Conservation (phyloP, 2,329 filamentous ascomycete genomes). For the Hypoxylon sp. region DNA sequence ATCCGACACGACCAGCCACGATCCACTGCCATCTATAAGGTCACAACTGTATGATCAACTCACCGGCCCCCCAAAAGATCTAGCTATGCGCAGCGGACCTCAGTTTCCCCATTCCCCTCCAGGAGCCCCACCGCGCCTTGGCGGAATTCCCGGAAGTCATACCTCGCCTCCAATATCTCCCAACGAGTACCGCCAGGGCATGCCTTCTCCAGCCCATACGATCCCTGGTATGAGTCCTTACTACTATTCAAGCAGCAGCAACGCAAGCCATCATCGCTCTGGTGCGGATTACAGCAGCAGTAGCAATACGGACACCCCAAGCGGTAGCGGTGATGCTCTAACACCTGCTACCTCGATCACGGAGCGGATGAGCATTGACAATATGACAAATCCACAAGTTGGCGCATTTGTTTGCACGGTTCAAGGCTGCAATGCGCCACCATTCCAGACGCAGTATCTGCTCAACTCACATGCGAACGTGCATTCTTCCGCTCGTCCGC, state of each 20-base stretch:
- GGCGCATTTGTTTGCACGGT: constrained; percentile 70
- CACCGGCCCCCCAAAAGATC: constrained; percentile 52
- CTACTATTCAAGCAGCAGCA: constrained; percentile 51
- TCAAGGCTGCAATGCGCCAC: constrained; percentile 74
- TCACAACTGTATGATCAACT: constrained; percentile 52
- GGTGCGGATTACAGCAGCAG: constrained; percentile 58
- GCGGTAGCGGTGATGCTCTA: constrained; percentile 58
- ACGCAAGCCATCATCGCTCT: constrained; percentile 51
- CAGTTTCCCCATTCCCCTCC: constrained; percentile 55
- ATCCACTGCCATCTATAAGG: constrained; percentile 56
- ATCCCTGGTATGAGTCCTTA: constrained; percentile 56
- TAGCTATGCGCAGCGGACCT: constrained; percentile 46
- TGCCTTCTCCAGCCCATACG: constrained; percentile 62
- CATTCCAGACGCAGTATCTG: constrained; percentile 83
- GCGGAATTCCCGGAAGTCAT: constrained; percentile 54
- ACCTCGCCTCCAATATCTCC: constrained; percentile 64
- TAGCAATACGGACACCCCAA: constrained; percentile 61
- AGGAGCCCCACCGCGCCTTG: constrained; percentile 48
- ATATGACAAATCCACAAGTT: constrained; percentile 63
- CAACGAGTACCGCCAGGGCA: constrained; percentile 60
- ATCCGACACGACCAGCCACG: constrained; percentile 54
- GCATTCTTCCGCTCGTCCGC: constrained; percentile 73
- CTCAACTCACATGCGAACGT: constrained; percentile 84
- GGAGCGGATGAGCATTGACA: constrained; percentile 70
- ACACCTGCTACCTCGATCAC: constrained; percentile 60